Percentiles rank a stretch among this genome's conserved stretches.
Evolutionary conservation across 495 filamentous ascomycete species (phyloP).

Genomic region (Annulohypoxylon bovei): DNA sequence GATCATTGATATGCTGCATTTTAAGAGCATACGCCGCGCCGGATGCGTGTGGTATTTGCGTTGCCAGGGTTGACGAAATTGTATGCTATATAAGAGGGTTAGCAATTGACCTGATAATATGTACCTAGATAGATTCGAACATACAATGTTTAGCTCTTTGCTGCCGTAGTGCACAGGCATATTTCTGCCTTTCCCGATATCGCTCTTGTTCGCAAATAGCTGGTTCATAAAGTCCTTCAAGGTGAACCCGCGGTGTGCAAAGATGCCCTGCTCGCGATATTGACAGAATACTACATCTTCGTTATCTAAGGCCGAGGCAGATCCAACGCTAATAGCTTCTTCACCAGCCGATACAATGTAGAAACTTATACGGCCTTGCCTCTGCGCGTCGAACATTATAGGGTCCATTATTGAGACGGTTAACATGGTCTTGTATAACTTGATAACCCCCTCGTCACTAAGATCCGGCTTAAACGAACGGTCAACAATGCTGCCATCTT

Average conservation of each 20-base stretch:
- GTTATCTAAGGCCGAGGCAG: constrained; percentile 79
- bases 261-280: constrained; percentile 93
- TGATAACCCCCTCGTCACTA: constrained; percentile 73
- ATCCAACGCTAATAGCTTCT: constrained; percentile 91
- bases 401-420: constrained; percentile 92
- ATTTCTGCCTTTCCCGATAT: constrained; percentile 84
- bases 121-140: constrained; percentile 35
- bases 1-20: constrained; percentile 79
- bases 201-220: constrained; percentile 87
- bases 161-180: constrained; percentile 99
- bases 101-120: not conserved
- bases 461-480: constrained; percentile 70
- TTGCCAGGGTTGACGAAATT: constrained; percentile 92
- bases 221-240: constrained; percentile 93
- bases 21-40: constrained; percentile 96
- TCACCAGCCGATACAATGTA: constrained; percentile 98
- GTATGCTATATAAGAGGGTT: constrained; percentile 69
- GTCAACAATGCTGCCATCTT: constrained; percentile 82
- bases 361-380: constrained; percentile 88
- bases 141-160: constrained; percentile 79
- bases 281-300: constrained; percentile 93
- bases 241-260: constrained; percentile 88
- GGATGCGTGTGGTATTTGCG: constrained; percentile 93
- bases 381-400: constrained; percentile 88
- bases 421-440: constrained; percentile 69